These are phyloP conservation scores for Aspergillus hancockii DNA, from an alignment of 495 filamentous ascomycete species.

Conservation along the genomic window DNA sequence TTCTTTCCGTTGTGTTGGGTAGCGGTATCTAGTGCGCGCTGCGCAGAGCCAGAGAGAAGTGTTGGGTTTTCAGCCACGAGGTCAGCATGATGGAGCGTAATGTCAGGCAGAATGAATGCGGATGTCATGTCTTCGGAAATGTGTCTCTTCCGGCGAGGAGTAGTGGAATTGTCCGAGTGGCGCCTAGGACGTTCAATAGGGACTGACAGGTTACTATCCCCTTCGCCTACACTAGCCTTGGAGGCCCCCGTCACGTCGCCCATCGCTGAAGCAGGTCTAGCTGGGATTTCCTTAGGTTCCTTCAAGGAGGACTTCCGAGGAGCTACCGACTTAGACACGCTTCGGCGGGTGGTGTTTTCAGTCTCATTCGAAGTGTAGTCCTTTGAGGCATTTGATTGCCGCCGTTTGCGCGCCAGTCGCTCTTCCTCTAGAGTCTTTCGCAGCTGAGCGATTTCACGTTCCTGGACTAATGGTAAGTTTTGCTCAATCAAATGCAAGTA, in stretches of 20 bases:
- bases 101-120: conserved; percentile 74
- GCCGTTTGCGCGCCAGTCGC: conserved; percentile 47
- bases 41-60: conserved; percentile 49
- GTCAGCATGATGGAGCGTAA: conserved; percentile 53
- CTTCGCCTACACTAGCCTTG: conserved; percentile 28
- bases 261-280: conserved; percentile 40
- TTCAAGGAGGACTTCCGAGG: conserved; percentile 52
- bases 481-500: background rate
- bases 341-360: conserved; percentile 39
- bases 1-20: conserved; percentile 67
- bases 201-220: conserved; percentile 33
- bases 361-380: conserved; percentile 36
- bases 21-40: conserved; percentile 58
- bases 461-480: conserved; percentile 24
- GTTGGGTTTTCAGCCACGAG: conserved; percentile 33
- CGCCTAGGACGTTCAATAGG: conserved; percentile 42
- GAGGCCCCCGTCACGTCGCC: conserved; percentile 38
- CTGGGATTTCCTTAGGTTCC: conserved; percentile 31
- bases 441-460: conserved; percentile 48
- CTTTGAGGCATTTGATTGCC: conserved; percentile 31
- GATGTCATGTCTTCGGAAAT: conserved; percentile 70
- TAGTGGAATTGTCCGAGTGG: conserved; percentile 47
- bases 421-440: conserved; percentile 53
- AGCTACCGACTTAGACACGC: conserved; percentile 32
- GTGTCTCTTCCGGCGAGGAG: conserved; percentile 33